Percentiles rank a stretch among this genome's conserved stretches.
Conservation (phyloP, 129 eudicot genomes). For the Tagetes patula region DNA sequence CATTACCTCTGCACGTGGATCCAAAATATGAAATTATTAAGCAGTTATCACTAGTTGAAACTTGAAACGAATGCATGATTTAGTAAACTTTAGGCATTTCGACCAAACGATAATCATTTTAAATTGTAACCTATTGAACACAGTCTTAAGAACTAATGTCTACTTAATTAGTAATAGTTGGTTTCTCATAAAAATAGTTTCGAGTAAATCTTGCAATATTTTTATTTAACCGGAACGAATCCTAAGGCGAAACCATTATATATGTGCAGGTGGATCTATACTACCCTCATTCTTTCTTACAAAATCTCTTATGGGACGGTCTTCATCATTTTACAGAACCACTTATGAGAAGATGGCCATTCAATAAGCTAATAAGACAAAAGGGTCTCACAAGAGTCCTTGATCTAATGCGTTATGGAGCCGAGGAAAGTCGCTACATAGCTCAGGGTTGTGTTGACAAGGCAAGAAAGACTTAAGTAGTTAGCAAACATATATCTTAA, state of each 20-base stretch:
- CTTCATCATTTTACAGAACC: slow-evolving; percentile 51
- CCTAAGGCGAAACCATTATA: neutral
- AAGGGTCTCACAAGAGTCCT: slow-evolving; percentile 37
- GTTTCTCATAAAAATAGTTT: neutral
- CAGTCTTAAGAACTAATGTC: neutral
- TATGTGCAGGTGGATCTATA: slow-evolving; percentile 41
- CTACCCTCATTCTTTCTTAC: slow-evolving; percentile 47
- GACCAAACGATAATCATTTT: too few species aligned
- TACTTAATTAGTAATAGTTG: neutral
- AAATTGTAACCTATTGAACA: neutral
- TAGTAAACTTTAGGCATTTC: too few species aligned
- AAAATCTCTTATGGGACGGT: slow-evolving; percentile 54
- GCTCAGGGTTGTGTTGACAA: slow-evolving; percentile 24
- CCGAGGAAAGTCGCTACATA: slow-evolving; percentile 18
- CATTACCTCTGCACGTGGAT: neutral
- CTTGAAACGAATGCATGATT: neutral
- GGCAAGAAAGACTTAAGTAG: slow-evolving; percentile 11
- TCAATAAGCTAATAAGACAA: slow-evolving; percentile 48
- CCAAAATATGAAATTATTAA: neutral
- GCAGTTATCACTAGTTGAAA: neutral
- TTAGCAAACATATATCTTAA: neutral
- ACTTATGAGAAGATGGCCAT: slow-evolving; percentile 47
- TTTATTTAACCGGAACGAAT: neutral
- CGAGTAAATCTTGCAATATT: neutral
- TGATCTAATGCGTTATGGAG: slow-evolving; percentile 47